Evolutionary conservation across 768 basidiomycete species (phyloP).

Genomic region (Macrolepiota fuliginosa): DNA sequence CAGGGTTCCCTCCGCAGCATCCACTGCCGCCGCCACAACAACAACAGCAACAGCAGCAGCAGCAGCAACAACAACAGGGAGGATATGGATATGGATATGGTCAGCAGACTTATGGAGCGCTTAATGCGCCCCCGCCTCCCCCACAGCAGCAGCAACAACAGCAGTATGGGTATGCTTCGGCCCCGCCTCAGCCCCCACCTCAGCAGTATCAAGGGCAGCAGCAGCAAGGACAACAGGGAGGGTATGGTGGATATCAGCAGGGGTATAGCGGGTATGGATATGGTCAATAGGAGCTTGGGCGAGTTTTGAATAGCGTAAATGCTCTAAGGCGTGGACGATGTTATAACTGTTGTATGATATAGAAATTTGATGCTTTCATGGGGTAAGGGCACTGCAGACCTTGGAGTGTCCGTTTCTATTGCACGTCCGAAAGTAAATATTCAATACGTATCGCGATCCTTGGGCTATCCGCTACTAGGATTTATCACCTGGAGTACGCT

Average conservation of each 20-base stretch:
- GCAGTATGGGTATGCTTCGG: conserved; percentile 17
- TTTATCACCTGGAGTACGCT: background rate
- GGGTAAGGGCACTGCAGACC: too few relatives aligned
- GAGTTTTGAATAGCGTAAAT: background rate
- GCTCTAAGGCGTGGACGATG: too few relatives aligned
- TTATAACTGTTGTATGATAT: background rate
- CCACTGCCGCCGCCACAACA: too few relatives aligned
- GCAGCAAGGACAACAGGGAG: conserved; percentile 13
- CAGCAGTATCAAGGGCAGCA: conserved; percentile 14
- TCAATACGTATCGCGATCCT: background rate
- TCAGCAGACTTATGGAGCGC: conserved; percentile 18
- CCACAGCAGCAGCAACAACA: conserved; percentile 19
- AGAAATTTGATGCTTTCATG: background rate
- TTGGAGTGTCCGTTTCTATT: background rate
- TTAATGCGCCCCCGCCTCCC: conserved; percentile 20
- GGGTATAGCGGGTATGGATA: conserved; percentile 20
- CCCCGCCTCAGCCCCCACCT: conserved; percentile 19
- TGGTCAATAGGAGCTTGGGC: background rate
- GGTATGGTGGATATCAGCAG: conserved; percentile 23
- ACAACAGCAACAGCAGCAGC: too few relatives aligned
- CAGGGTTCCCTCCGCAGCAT: conserved; percentile 19
- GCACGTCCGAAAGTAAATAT: background rate
- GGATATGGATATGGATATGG: conserved; percentile 15
- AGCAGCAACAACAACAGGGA: conserved; percentile 21
- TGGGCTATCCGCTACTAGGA: background rate